These are phyloP conservation scores for Gossypium laxum DNA, from an alignment of 441 rosid species.

Conservation along the genomic window DNA sequence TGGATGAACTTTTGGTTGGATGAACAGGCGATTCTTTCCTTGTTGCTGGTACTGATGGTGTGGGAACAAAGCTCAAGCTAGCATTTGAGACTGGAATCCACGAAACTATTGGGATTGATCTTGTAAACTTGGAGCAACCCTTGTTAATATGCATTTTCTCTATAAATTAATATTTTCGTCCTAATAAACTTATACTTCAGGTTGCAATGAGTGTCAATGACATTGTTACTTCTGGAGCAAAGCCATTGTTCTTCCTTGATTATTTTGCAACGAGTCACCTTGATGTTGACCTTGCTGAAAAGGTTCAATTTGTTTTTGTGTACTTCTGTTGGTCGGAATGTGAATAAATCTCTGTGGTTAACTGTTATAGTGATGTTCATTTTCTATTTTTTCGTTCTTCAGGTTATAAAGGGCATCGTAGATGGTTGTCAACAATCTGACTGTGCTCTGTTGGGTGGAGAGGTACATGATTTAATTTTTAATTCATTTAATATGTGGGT, in stretches of 20 bases:
- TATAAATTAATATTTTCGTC: not conserved
- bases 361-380: not conserved
- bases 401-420: constrained; percentile 90
- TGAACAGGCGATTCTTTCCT: constrained; percentile 69
- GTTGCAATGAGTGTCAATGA: constrained; percentile 96
- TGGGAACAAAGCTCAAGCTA: constrained; percentile 83
- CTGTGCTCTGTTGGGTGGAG: constrained; percentile 86
- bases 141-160: not conserved
- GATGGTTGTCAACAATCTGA: constrained; percentile 77
- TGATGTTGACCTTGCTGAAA: constrained; percentile 91
- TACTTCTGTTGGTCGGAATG: not conserved
- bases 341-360: not conserved
- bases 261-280: constrained; percentile 85
- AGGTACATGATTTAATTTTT: constrained; percentile 35
- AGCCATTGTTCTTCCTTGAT: constrained; percentile 83
- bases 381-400: constrained; percentile 10
- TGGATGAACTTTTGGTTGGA: not conserved
- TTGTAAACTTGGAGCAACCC: constrained; percentile 35
- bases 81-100: constrained; percentile 85
- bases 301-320: constrained; percentile 30
- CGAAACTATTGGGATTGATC: constrained; percentile 81
- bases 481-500: not conserved
- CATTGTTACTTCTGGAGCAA: constrained; percentile 89
- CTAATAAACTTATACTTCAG: constrained; percentile 25
- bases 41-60: constrained; percentile 95